Percentiles rank a stretch among this genome's conserved stretches.
These are phyloP conservation scores for Lasiosphaeris hirsuta DNA, from an alignment of 495 filamentous ascomycete genomes.

Conservation along the genomic window DNA sequence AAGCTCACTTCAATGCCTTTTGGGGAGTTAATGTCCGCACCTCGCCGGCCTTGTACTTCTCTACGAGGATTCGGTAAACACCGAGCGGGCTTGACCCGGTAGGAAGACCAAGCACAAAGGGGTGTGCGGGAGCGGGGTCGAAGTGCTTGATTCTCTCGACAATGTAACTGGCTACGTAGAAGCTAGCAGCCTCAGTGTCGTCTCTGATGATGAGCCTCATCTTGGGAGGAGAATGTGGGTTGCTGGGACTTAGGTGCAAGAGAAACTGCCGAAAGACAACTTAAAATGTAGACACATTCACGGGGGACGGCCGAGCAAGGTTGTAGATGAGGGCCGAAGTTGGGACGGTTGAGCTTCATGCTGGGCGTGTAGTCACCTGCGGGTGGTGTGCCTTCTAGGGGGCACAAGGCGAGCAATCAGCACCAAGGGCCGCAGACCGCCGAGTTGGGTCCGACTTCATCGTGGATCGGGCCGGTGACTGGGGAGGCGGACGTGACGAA, in stretches of 20 bases:
- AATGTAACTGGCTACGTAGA: slow-evolving; percentile 81
- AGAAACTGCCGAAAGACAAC: neutral
- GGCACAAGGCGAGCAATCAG: too few relatives aligned
- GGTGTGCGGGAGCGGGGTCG: slow-evolving; percentile 62
- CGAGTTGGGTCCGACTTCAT: too few relatives aligned
- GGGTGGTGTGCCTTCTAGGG: too few relatives aligned
- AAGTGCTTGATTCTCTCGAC: slow-evolving; percentile 73
- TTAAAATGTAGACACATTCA: neutral
- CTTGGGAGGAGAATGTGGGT: slow-evolving; percentile 12
- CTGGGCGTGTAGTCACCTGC: too few relatives aligned
- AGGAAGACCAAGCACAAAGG: slow-evolving; percentile 80
- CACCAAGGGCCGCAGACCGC: too few relatives aligned
- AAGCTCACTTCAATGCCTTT: neutral
- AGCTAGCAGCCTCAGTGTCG: slow-evolving; percentile 59
- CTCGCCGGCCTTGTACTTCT: slow-evolving; percentile 69
- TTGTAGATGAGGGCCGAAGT: too few relatives aligned
- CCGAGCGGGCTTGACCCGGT: slow-evolving; percentile 76
- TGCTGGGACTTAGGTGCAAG: too few relatives aligned
- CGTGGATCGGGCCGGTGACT: too few relatives aligned
- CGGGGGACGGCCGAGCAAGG: too few relatives aligned
- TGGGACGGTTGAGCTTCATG: too few relatives aligned
- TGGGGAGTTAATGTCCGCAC: slow-evolving; percentile 16
- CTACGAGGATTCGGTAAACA: slow-evolving; percentile 74
- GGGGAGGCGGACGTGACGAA: too few relatives aligned
- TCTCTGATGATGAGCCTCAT: slow-evolving; percentile 87